These are phyloP conservation scores for Colletotrichum tropicale DNA, from an alignment of 2,329 filamentous ascomycete genomes.

Conservation along the genomic window DNA sequence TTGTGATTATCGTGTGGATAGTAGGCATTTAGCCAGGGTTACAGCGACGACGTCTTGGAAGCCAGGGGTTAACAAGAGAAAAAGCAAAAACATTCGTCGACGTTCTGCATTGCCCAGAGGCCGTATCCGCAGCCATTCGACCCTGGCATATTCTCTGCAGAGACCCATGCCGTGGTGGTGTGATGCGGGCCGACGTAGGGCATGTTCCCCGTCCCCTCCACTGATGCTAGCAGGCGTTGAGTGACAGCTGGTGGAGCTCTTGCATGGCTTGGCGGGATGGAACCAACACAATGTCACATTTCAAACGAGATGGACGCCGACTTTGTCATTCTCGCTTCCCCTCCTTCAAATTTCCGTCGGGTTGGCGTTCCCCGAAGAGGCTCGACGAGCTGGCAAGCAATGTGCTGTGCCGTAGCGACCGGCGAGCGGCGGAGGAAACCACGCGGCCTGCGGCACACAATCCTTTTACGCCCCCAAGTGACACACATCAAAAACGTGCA, in stretches of 20 bases:
- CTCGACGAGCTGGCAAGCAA: not conserved
- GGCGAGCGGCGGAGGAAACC: not conserved
- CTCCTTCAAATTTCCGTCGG: not conserved
- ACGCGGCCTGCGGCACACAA: not conserved
- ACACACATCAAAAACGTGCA: not conserved
- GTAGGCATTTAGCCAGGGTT: not conserved
- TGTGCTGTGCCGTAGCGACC: not conserved
- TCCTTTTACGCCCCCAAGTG: not conserved
- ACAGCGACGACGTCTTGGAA: not conserved
- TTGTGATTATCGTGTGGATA: not conserved
- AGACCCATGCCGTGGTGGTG: not conserved
- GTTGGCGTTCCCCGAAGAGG: not conserved
- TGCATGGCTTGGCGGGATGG: not conserved
- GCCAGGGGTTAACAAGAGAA: not conserved
- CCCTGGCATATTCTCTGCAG: not conserved
- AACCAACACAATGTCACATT: not conserved
- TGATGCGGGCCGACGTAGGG: not conserved
- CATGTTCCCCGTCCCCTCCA: not conserved
- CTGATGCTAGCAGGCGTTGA: not conserved
- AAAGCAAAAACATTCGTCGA: not conserved
- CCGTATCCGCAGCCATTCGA: not conserved
- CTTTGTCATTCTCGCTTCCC: not conserved
- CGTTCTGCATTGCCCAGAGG: not conserved
- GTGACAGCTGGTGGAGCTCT: not conserved
- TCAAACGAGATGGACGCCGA: not conserved